Evolutionary conservation across 805 yeast genomes (phyloP), one percentile per base, ranked within the genome.

Genomic region (Candida argentea): DNA sequence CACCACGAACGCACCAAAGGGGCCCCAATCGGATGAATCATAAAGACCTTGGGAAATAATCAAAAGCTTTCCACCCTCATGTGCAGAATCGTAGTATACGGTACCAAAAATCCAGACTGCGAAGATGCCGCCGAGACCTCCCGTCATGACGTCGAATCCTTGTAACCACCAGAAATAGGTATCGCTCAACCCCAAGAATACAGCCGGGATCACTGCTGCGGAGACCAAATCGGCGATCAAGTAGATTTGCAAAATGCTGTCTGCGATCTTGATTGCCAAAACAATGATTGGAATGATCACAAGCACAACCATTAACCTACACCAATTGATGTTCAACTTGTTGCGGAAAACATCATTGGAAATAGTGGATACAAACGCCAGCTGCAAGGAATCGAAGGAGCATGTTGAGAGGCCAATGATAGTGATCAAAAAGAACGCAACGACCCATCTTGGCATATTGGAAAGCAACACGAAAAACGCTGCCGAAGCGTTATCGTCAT

Each of bases 281-380:
- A 84, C 85, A 21, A 86, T 70, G 14, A 80, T 76, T 4, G 96
- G 97, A n/a, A 80, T 73, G 72, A 86, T 85, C 32, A 84, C 70
- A 5, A 81, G 29, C 14, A 81, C 65, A 18, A 85, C 94, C 37
- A 83, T 54, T 13, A 57, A 57, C 46, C 97, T 73, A 23, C 76
- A 75, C 51, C 70, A 85, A 22, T 73, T 41, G 35, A 80, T 57
- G 19, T 73, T 67, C 30, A 84, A 63, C 46, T 71, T 80, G 61
- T 87, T 89, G 48, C 95, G 69, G 65, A 86, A 86, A 16, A 86
- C 44, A 53, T 87, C 96, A 45, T 87, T 87, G 17, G 95, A 85
- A 30, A 87, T 73, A 1, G 94, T 73, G 6, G 95, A 83, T 1
- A 84, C 82, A 66, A 83, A 66, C 5, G 93, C 95, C 27, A 91